Conservation (phyloP, 1,284 basidiomycete species). For the Ceratorhiza oryzae-sativae region DNA sequence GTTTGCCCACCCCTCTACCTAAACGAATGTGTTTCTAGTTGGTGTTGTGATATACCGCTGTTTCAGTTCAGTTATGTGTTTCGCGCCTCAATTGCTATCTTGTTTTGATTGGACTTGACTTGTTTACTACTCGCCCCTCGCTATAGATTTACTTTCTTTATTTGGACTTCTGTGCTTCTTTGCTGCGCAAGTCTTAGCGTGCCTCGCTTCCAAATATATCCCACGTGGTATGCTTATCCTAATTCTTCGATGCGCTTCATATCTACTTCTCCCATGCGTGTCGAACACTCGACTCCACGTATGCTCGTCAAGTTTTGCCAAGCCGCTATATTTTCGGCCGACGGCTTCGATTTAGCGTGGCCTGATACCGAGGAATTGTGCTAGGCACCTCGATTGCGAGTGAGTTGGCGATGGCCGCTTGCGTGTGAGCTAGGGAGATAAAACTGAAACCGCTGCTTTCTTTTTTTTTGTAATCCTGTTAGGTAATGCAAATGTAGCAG, state of each 20-base stretch:
- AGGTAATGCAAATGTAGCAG: too few relatives aligned
- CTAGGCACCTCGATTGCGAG: background rate
- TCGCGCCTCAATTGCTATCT: constrained; percentile 1
- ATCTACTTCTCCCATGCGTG: constrained; percentile 3
- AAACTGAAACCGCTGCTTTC: too few relatives aligned
- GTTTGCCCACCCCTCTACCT: background rate
- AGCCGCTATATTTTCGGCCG: background rate
- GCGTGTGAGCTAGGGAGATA: background rate
- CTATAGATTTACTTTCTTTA: background rate
- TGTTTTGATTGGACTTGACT: constrained; percentile 3
- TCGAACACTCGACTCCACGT: background rate
- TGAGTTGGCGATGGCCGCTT: background rate
- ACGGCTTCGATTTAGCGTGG: background rate
- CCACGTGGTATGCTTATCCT: background rate
- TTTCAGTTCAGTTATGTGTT: background rate
- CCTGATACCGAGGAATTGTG: background rate
- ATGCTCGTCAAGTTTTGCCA: background rate
- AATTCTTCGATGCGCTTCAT: background rate
- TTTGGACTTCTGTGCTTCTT: background rate
- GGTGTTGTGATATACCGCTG: background rate
- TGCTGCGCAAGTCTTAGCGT: background rate
- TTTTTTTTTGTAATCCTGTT: too few relatives aligned
- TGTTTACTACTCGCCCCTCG: background rate
- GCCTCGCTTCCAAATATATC: background rate
- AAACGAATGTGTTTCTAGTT: background rate